Conservation (phyloP, 164 flowering plant genomes). For the Stephania japonica region DNA sequence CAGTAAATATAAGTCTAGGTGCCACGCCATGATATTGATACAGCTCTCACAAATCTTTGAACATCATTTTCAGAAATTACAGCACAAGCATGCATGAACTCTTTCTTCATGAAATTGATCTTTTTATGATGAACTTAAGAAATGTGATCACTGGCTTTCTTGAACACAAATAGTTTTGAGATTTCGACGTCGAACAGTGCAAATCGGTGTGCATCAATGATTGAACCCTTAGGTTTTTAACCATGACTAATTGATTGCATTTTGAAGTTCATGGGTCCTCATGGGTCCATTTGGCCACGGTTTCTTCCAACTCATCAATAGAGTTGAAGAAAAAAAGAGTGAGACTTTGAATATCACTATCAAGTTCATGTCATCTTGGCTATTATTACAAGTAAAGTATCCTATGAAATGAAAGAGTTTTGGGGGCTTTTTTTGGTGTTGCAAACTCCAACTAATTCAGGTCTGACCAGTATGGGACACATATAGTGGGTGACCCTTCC, state of each 20-base stretch:
- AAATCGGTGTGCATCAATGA: background rate
- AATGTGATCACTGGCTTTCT: background rate
- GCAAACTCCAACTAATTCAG: too few species aligned
- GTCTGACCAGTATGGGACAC: too few species aligned
- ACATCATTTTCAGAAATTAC: background rate
- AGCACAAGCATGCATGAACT: background rate
- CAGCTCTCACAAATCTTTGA: background rate
- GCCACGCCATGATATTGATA: background rate
- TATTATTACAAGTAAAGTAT: background rate
- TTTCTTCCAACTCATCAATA: background rate
- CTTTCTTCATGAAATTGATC: background rate
- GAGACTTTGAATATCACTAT: background rate
- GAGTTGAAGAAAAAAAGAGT: background rate
- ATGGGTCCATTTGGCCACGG: background rate
- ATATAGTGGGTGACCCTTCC: too few species aligned
- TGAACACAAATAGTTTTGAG: background rate
- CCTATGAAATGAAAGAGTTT: background rate
- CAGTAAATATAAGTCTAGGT: background rate
- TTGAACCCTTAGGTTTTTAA: background rate
- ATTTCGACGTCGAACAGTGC: background rate
- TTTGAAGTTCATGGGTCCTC: background rate
- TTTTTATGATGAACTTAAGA: background rate
- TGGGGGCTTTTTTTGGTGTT: too few species aligned
- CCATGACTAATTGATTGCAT: background rate
- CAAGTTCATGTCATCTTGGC: background rate